Base-by-base conservation (phyloP, 2,329 filamentous ascomycete species). In the Periconia digitata region DNA sequence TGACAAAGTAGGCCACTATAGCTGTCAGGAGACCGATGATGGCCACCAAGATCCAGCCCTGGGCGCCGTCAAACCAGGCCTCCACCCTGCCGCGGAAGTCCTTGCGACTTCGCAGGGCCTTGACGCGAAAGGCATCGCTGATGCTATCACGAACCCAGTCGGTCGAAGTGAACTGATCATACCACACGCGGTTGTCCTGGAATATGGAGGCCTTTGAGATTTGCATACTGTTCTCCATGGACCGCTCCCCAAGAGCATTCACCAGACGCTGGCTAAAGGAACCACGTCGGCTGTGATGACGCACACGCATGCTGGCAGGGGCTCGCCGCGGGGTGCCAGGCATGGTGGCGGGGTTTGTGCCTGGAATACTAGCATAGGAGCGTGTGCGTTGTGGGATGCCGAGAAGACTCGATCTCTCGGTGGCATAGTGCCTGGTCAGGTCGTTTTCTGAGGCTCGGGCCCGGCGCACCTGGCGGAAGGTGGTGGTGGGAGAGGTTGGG, bases 141-240 rank as follows among this genome's bases (percentile, higher is more conserved):
- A 99, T 96, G 69, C 88, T 92, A 72, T 99, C 94, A 68, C 96
- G 92, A 1, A 99, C 92, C 94, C 94, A 99, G 71, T 99, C 92
- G 46, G 90, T 96, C 6, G 90, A 95, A 6, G 91, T 96, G 65
- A 96, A 96, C 72, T 99, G 94, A 76, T 99, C 94, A 73, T 97
- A 97, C 94, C 94, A 97, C 8, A 95, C 88, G 51, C 94, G 85
- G 59, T 97, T 91, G 64, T 96, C 89, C 43, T 86, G 77, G 59
- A 84, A 86, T 8, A 87, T 73, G 4, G 84, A 85, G 27, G 79
- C 75, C 62, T 85, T 88, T 41, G 85, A 85, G 53, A 87, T 84
- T 52, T 78, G 71, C 72, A 86, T 74, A 51, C 79, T 79, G 23
- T 81, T 78, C 60, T 68, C 71, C 41, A 66, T 47, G 53, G 62